A percentile compares a stretch with the other conserved stretches of the same genome.
Conservation (phyloP, 75 land plant species). For the Cryptomeria japonica region DNA sequence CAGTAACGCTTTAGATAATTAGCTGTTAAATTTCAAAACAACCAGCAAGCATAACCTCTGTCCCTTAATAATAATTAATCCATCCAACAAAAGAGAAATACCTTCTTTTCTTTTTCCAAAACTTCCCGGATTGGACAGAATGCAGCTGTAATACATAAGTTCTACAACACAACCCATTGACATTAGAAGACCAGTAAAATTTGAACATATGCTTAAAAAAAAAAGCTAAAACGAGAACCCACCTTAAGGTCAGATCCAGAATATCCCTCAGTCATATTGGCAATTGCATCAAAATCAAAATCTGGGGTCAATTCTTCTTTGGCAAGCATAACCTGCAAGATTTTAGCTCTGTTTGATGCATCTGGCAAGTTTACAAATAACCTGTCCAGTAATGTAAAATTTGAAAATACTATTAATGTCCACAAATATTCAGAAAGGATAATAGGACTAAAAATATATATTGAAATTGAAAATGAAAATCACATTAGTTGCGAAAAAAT, state of each 20-base stretch:
- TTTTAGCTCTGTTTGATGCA: slow-evolving; percentile 21
- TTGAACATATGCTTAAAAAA: neutral
- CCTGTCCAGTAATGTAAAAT: neutral
- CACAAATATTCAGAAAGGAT: too few species aligned
- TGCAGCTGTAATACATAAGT: slow-evolving; percentile 31
- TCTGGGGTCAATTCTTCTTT: slow-evolving; percentile 21
- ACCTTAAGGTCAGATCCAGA: slow-evolving; percentile 36
- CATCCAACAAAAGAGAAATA: neutral
- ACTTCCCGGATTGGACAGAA: slow-evolving; percentile 28
- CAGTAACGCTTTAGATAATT: too few species aligned
- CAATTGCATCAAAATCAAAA: slow-evolving; percentile 17
- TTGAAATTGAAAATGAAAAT: too few species aligned
- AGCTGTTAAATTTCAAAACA: too few species aligned
- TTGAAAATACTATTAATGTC: too few species aligned
- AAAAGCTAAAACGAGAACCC: neutral
- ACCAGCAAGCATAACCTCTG: too few species aligned
- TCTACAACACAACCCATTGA: slow-evolving; percentile 12
- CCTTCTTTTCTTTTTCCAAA: slow-evolving; percentile 29
- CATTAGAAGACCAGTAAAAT: neutral
- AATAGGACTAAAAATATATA: too few species aligned
- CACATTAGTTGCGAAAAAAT: too few species aligned
- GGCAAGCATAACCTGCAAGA: slow-evolving; percentile 20
- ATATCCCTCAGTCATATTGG: slow-evolving; percentile 24
- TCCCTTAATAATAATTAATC: too few species aligned
- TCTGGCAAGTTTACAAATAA: slow-evolving; percentile 25